Percentiles rank a stretch among this genome's conserved stretches.
Conservation (phyloP, 2,329 filamentous ascomycete genomes). For the Penicillium crustosum region DNA sequence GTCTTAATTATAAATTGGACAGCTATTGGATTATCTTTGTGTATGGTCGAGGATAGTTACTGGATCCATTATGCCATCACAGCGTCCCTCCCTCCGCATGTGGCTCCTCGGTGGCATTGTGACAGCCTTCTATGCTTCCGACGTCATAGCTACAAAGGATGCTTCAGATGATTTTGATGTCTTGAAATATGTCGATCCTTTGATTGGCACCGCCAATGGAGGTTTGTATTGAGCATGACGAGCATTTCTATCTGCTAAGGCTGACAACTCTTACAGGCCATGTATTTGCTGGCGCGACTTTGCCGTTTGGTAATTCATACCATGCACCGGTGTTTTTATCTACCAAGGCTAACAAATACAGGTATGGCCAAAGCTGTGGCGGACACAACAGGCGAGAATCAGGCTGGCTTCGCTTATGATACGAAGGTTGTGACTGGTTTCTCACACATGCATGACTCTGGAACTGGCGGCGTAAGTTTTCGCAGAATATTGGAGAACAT, state of each 20-base stretch:
- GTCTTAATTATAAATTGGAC: background rate
- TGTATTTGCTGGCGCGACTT: slow-evolving; percentile 57
- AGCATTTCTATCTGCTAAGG: background rate
- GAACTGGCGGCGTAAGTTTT: slow-evolving; percentile 49
- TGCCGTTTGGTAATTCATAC: slow-evolving; percentile 49
- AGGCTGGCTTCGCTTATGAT: slow-evolving; percentile 58
- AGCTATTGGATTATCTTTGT: background rate
- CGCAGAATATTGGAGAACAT: background rate
- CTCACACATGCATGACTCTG: slow-evolving; percentile 54
- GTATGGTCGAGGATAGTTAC: background rate
- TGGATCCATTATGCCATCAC: slow-evolving; percentile 11
- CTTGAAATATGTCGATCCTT: slow-evolving; percentile 49
- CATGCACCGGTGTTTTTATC: background rate
- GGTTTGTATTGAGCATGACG: slow-evolving; percentile 22
- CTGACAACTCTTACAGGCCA: slow-evolving; percentile 43
- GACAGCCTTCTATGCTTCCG: slow-evolving; percentile 12
- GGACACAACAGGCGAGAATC: slow-evolving; percentile 55
- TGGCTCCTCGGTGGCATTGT: slow-evolving; percentile 6
- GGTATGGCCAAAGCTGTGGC: slow-evolving; percentile 59
- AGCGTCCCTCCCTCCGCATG: background rate
- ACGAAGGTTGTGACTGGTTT: slow-evolving; percentile 54
- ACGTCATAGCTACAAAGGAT: slow-evolving; percentile 3
- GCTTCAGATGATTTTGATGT: slow-evolving; percentile 29
- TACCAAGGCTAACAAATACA: slow-evolving; percentile 3
- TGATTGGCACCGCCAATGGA: slow-evolving; percentile 57